Evolutionary conservation across 2,329 filamentous ascomycete species (phyloP), one percentile per base, ranked within the genome.

Genomic region (Akanthomyces dipterigenus): DNA sequence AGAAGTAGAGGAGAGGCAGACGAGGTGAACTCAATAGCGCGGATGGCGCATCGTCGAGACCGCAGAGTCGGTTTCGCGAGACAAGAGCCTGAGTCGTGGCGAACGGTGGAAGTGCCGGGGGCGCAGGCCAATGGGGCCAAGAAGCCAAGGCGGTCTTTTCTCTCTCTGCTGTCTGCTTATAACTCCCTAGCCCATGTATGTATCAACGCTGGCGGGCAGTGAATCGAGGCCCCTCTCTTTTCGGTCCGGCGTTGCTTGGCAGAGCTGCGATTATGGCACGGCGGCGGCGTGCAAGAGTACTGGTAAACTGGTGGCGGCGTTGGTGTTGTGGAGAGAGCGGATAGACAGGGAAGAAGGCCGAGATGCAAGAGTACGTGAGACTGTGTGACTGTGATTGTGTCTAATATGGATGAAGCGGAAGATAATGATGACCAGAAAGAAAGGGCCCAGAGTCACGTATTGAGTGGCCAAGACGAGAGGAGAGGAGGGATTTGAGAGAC

Each of bases 41-140:
- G 56, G 56, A 53, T 53, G 56, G 56, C 56, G 56, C 45, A 51
- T 60, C 48, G 43, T 57, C 55, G 45, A 49, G 55, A 22, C 55
- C 46, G 43, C 55, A 58, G 24, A 9, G 34, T 42, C 24, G n/a
- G 45, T 58, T 22, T 50, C 31, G 49, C 45, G 46, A 6, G 36
- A 42, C 7, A 34, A n/a, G 28, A 22, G n/a, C 36, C 34, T 53
- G 56, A 60, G 56, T 60, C 56, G 56, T 53, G 56, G 56, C 28
- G 56, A 59, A 34, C 11, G 46, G 56, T 34, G 34, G 18, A 51
- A 60, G 56, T 51, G 38, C 56, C 56, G 56, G 56, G 34, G 48
- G 26, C 12, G 28, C 48, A 26, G 26, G 38, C 56, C 56, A 60
- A 53, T 60, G 46, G 45, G 38, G 48, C 56, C 46, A 60, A 45